Base-by-base conservation (phyloP, 2,329 filamentous ascomycete species). In the Aspergillus sp. region DNA sequence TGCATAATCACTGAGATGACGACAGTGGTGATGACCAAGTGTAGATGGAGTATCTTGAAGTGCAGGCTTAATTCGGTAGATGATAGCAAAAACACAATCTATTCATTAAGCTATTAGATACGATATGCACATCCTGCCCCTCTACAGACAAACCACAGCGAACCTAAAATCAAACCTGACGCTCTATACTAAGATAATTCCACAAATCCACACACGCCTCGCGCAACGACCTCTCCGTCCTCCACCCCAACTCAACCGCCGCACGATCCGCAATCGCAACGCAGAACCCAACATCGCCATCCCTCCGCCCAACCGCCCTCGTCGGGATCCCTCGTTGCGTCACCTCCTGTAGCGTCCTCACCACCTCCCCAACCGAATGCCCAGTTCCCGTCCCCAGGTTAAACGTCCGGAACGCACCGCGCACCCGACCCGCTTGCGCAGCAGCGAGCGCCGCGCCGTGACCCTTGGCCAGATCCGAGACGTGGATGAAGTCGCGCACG, bases 401-500 rank as follows among this genome's bases (percentile, higher is more conserved):
- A 64, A 76, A 77, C 2, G 73, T 72, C 3, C 74, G 73, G 66
- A 76, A 77, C 53, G 83, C 74, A 19, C 74, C 68, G 41, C 52
- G 63, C 45, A 76, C 54, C 38, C 67, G 67, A 1, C 72, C 71
- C 9, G 69, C 67, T 30, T 67, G 68, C 31, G 75, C 70, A 13
- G 79, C 71, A 4, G 69, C 64, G 15, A 88, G 76, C 2, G 87
- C 87, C 3, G 87, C 85, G 28, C 88, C 81, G 72, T 90, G 87
- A 3, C 75, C 87, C 43, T 83, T 79, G 5, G 87, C 87, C 46
- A 90, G 80, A 72, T 89, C 87, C 15, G 82, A 83, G 23, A 89
- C 87, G 66, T 89, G 87, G 64, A 89, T 88, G 69, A 87, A 90
- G 72, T 90, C 87, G 31, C 87, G 83, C 38, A 89, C 81, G 0